Evolutionary conservation across 306 rosid species (phyloP).

Genomic region (Bauhinia variegata): DNA sequence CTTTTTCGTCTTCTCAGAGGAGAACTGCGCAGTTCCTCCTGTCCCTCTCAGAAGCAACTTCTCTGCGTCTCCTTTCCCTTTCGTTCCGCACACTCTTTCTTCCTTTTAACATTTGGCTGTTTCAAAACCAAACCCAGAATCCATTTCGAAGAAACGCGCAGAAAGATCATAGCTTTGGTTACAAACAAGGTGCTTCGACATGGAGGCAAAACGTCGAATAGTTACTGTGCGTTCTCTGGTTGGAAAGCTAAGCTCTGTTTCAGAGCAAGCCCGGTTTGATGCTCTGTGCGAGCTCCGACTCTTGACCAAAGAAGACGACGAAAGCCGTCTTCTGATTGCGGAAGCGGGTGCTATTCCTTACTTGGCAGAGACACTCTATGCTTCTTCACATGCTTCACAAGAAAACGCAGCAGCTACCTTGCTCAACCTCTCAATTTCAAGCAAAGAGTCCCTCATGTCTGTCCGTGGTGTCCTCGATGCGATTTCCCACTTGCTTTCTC

Average conservation of each 20-base stretch:
- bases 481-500: slow-evolving; percentile 65
- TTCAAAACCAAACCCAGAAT: not conserved
- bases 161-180: not conserved
- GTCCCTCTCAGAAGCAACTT: too few relatives aligned
- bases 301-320: slow-evolving; percentile 68
- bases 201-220: slow-evolving; percentile 66
- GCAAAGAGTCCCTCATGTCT: slow-evolving; percentile 60
- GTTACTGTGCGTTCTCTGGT: slow-evolving; percentile 52
- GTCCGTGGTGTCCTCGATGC: slow-evolving; percentile 91
- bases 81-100: not conserved
- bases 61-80: too few relatives aligned
- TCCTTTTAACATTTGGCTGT: not conserved
- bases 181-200: not conserved
- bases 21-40: too few relatives aligned
- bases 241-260: slow-evolving; percentile 77
- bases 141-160: not conserved
- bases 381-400: slow-evolving; percentile 62
- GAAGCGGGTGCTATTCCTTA: slow-evolving; percentile 77
- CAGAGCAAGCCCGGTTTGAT: slow-evolving; percentile 61
- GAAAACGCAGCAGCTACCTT: slow-evolving; percentile 92
- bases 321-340: slow-evolving; percentile 75
- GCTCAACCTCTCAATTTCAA: slow-evolving; percentile 78
- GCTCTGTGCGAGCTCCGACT: slow-evolving; percentile 68
- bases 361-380: slow-evolving; percentile 69
- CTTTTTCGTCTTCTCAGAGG: too few relatives aligned